These are phyloP conservation scores for Drechslerella stenobrocha DNA, from an alignment of 2,329 filamentous ascomycete genomes.

Conservation along the genomic window DNA sequence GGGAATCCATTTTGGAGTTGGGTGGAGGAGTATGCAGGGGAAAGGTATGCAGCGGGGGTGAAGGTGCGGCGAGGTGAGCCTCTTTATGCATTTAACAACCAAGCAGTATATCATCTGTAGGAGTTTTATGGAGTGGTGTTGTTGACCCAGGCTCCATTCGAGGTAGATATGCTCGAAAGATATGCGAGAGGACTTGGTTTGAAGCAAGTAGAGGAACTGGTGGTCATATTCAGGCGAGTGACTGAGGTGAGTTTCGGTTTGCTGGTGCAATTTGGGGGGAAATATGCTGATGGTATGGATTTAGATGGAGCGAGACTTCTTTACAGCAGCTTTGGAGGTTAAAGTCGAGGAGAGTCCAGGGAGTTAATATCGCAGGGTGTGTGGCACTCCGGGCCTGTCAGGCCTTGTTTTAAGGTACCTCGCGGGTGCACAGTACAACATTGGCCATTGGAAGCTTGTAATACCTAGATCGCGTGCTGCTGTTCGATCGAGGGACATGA, in stretches of 20 bases:
- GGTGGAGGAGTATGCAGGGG: slow-evolving; percentile 84
- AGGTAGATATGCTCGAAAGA: slow-evolving; percentile 68
- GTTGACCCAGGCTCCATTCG: slow-evolving; percentile 56
- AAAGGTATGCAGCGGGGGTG: slow-evolving; percentile 76
- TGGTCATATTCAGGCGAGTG: slow-evolving; percentile 82
- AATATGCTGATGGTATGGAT: slow-evolving; percentile 4
- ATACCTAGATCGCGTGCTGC: too few species aligned
- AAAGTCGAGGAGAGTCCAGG: background rate
- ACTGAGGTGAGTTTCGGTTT: slow-evolving; percentile 66
- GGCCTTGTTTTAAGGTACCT: too few species aligned
- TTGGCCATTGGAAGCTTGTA: too few species aligned
- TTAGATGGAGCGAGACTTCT: slow-evolving; percentile 43
- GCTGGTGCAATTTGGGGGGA: background rate
- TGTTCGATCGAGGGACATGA: too few species aligned
- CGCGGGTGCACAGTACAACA: too few species aligned
- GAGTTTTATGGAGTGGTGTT: background rate
- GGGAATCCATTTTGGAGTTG: slow-evolving; percentile 82
- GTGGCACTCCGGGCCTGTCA: too few species aligned
- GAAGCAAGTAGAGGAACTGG: slow-evolving; percentile 75
- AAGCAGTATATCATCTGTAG: slow-evolving; percentile 61
- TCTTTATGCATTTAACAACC: too few species aligned
- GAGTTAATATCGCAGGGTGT: background rate
- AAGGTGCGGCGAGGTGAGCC: slow-evolving; percentile 63
- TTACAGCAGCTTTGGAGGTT: slow-evolving; percentile 22
- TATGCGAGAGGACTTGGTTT: slow-evolving; percentile 74